Base-by-base conservation (phyloP, 352 stramenopile genomes). In the Phytophthora meadii region DNA sequence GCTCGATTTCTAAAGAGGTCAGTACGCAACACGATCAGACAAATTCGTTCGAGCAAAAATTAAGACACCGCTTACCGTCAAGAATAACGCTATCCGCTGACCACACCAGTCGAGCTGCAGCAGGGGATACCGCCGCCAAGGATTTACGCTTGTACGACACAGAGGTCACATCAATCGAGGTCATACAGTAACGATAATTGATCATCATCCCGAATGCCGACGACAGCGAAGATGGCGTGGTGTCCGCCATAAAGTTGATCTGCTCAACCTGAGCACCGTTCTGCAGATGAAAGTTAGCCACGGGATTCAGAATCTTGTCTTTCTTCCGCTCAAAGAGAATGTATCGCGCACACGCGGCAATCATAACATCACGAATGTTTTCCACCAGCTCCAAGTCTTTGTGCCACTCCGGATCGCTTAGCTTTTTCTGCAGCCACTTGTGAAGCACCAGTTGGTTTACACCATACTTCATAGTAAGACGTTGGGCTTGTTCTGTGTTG, bases 101-200 rank as follows among this genome's bases (percentile, higher is more conserved):
- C 73, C 85, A 89, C n/a, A 92, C 70, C 24, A 90, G 61, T 5
- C 84, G 82, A 37, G 77, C 75, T 22, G 83, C 72, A 2, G 72
- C 63, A n/a, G 82, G 76, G 1, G 87, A 90, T 15, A 88, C 67
- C 1, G 87, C 87, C 1, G 76, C 87, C 6, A 87, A 66, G 12
- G 82, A 89, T 48, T 90, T 77, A 14, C 82, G 79, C 45, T 92
- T 92, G 76, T 95, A 95, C 28, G 84, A 93, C 7, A 88, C 75
- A 3, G 85, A 94, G 11, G 87, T 93, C 5, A 79, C 67, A 27
- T 92, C 79, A 48, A 92, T 85, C 28, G 81, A 90, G 5, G 74
- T 91, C 82, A 95, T 93, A 56, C 82, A 89, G 56, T 95, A 95
- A 45, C 87, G 84, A 55, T 95, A 95, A 65, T 95, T 95, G 72